Percentiles rank a stretch among this genome's conserved stretches.
Conservation (phyloP, 2,329 filamentous ascomycete species). For the Lasiodiplodia hormozganensis region DNA sequence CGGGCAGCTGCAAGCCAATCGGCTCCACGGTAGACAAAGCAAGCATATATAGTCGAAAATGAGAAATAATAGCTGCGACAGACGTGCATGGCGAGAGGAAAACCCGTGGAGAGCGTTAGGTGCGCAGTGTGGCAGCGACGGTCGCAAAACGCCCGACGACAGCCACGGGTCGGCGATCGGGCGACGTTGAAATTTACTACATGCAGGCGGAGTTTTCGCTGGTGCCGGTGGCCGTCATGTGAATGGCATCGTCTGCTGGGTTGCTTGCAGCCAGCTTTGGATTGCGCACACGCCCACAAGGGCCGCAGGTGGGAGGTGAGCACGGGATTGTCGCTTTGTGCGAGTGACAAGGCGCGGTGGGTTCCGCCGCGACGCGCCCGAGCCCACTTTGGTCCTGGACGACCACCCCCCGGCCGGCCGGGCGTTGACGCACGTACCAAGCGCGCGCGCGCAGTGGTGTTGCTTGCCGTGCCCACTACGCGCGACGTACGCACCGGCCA, state of each 20-base stretch:
- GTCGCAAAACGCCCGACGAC: not conserved
- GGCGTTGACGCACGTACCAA: constrained; percentile 1
- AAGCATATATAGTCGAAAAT: not conserved
- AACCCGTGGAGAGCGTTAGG: too few species aligned
- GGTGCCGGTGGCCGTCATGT: constrained; percentile 45
- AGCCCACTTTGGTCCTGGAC: not conserved
- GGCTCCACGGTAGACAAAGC: not conserved
- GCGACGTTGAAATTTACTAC: constrained; percentile 51
- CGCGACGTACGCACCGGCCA: not conserved
- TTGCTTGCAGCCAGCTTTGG: constrained; percentile 27
- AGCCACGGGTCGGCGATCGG: constrained; percentile 27
- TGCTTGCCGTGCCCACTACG: not conserved
- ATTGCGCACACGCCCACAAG: constrained; percentile 24
- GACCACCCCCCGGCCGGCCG: not conserved
- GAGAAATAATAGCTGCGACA: not conserved
- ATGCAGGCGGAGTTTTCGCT: constrained; percentile 43
- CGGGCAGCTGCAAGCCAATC: not conserved
- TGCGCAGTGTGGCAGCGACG: not conserved
- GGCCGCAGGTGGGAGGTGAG: constrained; percentile 25
- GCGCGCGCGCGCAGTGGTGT: not conserved
- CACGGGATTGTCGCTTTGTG: constrained; percentile 30
- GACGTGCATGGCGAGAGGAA: not conserved
- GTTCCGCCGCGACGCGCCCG: not conserved
- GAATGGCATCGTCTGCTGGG: constrained; percentile 48
- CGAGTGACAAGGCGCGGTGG: constrained; percentile 14